Evolutionary conservation across 164 flowering plant genomes (phyloP).

Genomic region (Annona cherimola): DNA sequence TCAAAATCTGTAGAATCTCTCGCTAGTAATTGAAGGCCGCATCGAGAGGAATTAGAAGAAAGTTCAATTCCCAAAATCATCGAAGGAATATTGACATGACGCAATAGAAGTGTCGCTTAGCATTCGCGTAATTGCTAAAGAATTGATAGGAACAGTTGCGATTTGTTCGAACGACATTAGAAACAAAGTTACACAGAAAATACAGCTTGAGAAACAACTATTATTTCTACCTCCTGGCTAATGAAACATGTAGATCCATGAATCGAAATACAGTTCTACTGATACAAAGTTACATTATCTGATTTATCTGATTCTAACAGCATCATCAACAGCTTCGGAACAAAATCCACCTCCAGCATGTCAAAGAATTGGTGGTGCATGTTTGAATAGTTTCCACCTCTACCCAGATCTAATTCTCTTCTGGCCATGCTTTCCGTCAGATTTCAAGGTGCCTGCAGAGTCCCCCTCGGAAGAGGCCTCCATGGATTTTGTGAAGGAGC

Average conservation of each 20-base stretch:
- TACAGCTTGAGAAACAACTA: background rate
- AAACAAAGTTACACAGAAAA: background rate
- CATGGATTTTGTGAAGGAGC: conserved; percentile 48
- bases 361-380: background rate
- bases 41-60: too few species aligned
- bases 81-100: too few species aligned
- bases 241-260: background rate
- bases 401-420: conserved; percentile 66
- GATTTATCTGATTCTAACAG: background rate
- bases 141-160: background rate
- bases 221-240: background rate
- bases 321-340: background rate
- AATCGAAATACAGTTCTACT: background rate
- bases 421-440: conserved; percentile 54
- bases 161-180: background rate
- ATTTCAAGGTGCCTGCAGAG: conserved; percentile 44
- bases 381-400: background rate
- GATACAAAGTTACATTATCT: conserved; percentile 1
- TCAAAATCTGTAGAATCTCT: background rate
- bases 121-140: background rate
- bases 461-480: conserved; percentile 75
- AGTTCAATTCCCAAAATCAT: too few species aligned
- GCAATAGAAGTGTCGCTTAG: background rate
- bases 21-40: background rate
- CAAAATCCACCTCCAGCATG: background rate